Evolutionary conservation across 495 filamentous ascomycete species (phyloP), one percentile per base, ranked within the genome.

Genomic region (Xeromyces bisporus): DNA sequence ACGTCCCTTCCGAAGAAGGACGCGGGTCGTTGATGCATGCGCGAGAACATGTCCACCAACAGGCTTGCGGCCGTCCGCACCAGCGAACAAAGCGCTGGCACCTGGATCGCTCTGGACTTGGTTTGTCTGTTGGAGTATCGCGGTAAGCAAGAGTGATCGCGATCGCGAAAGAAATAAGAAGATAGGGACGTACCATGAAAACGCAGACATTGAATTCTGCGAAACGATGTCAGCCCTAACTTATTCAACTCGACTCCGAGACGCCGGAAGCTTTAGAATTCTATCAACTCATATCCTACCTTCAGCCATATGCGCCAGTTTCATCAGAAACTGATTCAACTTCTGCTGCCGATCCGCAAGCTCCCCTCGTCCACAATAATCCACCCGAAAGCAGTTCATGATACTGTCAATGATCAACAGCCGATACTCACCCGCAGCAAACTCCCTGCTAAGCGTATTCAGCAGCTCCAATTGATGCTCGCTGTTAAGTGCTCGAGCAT

Each of bases 61-160:
- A 40, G 71, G 73, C 39, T 80, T 80, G 10, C 73, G 67, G 32
- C 79, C 79, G 57, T 85, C 79, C 20, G 73, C 79, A 32, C 75
- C 73, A 23, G 77, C 73, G 35, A 85, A 85, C n/a, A 85, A 62
- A 20, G 78, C 73, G 51, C 66, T 80, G 1, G 79, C 79, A 36
- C 79, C 77, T n/a, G 79, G 79, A 38, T 84, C 79, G 31, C 69
- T 76, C 54, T 82, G 77, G 26, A 85, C 79, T 53, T 85, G 79
- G 37, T 84, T 85, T 15, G 79, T 85, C 75, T 78, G 32, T 12
- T 1, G 18, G 15, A 32, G 14, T 29, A 18, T 34, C 12, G 33
- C 16, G 18, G 11, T 23, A 23, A 18, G 27, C 21, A 11, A 23
- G 23, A 16, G 27, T 33, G 13, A 15, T 23, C 2, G 8, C 13